Evolutionary conservation across 2,329 filamentous ascomycete species (phyloP).

Genomic region (Leptographium lundbergii): DNA sequence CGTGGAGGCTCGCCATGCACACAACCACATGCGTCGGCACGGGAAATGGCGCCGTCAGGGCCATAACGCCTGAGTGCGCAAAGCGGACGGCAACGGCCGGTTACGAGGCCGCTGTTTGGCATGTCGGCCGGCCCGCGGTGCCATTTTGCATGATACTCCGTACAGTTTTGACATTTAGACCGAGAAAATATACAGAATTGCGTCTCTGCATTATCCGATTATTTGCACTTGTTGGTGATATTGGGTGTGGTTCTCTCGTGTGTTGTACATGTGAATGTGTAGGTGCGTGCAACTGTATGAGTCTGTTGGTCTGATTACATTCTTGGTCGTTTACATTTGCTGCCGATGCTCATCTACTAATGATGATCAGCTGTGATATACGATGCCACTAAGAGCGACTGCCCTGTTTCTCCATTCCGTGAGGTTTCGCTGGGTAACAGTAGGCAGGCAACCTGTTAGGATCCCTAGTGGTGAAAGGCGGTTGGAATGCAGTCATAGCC

Average conservation of each 20-base stretch:
- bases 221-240: background rate
- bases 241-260: background rate
- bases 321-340: background rate
- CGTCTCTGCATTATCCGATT: background rate
- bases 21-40: slow-evolving; percentile 26
- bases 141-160: background rate
- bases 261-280: background rate
- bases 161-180: background rate
- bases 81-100: background rate
- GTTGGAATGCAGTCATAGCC: background rate
- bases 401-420: background rate
- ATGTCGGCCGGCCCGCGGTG: background rate
- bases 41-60: slow-evolving; percentile 1
- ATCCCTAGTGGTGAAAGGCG: background rate
- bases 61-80: background rate
- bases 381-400: background rate
- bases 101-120: background rate
- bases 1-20: slow-evolving; percentile 19
- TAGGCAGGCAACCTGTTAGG: background rate
- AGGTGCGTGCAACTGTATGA: background rate
- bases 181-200: background rate
- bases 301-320: background rate
- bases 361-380: background rate
- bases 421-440: background rate
- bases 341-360: background rate